Base-by-base conservation (phyloP, 805 yeast genomes). In the Ogataea haglerorum region DNA sequence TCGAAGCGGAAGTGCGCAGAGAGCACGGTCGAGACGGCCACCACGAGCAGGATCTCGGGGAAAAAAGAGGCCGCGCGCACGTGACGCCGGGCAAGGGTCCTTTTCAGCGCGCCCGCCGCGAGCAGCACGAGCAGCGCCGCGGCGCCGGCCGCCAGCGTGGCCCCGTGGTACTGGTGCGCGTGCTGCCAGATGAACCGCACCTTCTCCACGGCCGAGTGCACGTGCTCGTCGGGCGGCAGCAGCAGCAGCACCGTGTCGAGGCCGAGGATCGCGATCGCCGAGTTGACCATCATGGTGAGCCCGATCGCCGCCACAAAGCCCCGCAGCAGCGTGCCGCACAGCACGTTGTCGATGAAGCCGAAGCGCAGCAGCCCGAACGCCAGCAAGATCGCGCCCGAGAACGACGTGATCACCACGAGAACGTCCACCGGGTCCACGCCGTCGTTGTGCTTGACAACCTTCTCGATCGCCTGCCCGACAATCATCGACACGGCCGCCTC, bases 231-330 rank as follows among this genome's bases (percentile, higher is more conserved):
- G 38, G 64, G 60, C 3, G 76, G 74, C 34, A 76, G 61, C 2
- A 69, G 60, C 13, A 64, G 60, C 43, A 77, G 65, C 3, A 76
- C 47, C 5, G 69, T 52, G 25, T 67, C 69, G 19, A 91, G 66
- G 2, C 95, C 95, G 28, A 90, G 62, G 60, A 82, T 84, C 2
- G 84, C 76, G 10, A 88, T 77, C 9, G 76, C 53, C 2, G 96
- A 82, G 57, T 86, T 89, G 36, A 83, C 67, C 22, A 89, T 73
- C 88, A 89, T 88, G 7, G 87, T 81, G 15, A 84, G 49, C 12
- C 96, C 96, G 44, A 89, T 87, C 4, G 93, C 93, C 10, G 88
- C 80, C 29, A 89, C 77, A 54, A 89, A 89, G 0, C 96, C 96
- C 46, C 88, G 72, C 10, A 89, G 63, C 23, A 89, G 64, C 0